phyloP scores from a whole-genome alignment of 164 flowering plant species.

The Platanus orientalis region DNA sequence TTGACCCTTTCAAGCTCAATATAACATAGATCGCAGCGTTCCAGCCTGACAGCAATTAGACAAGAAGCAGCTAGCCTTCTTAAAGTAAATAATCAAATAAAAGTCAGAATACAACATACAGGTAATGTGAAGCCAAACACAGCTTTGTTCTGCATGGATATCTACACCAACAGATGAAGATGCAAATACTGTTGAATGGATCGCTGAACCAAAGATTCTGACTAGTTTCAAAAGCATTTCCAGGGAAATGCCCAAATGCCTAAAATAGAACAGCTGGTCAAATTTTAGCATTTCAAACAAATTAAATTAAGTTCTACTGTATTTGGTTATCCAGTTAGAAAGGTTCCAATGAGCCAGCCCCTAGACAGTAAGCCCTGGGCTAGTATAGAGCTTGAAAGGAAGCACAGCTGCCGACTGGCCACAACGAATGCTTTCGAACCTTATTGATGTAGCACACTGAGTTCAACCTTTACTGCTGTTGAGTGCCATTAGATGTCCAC shows the following conservation, averaged over 20 bases:
- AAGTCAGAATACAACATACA: too few species aligned
- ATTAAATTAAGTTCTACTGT: background rate
- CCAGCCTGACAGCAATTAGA: slow-evolving; percentile 45
- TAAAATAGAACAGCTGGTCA: slow-evolving; percentile 14
- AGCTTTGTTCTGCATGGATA: slow-evolving; percentile 96
- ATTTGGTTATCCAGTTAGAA: too few species aligned
- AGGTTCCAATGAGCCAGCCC: background rate
- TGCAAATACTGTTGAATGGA: slow-evolving; percentile 77
- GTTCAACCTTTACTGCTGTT: background rate
- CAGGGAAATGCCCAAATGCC: slow-evolving; percentile 71
- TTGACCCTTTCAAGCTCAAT: slow-evolving; percentile 87
- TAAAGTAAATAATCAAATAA: background rate
- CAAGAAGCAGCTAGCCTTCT: slow-evolving; percentile 4
- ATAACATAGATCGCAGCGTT: slow-evolving; percentile 80
- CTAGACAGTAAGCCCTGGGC: background rate
- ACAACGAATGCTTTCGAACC: background rate
- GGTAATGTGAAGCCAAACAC: slow-evolving; percentile 2
- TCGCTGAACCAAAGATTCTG: slow-evolving; percentile 77
- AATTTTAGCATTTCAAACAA: background rate
- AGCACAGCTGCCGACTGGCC: background rate
- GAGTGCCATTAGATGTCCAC: background rate
- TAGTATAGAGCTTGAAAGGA: background rate
- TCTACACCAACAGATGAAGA: slow-evolving; percentile 89
- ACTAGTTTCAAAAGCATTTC: slow-evolving; percentile 85
- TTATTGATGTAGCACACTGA: background rate